Evolutionary conservation across 805 yeast genomes (phyloP).

Genomic region (Schizosaccharomyces octosporus): DNA sequence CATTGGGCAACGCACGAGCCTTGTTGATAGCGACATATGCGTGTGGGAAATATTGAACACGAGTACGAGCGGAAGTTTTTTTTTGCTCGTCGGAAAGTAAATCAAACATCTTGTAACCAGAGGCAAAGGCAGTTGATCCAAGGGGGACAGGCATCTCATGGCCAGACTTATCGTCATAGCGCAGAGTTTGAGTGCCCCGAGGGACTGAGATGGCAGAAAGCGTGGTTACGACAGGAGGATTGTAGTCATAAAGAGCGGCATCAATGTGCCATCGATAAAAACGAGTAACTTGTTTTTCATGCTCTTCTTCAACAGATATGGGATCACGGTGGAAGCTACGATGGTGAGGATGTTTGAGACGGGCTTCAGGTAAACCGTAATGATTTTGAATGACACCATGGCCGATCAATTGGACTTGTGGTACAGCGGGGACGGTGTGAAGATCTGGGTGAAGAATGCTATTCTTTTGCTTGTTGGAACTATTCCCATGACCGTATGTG

Average conservation of each 20-base stretch:
- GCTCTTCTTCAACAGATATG: slow-evolving; percentile 36
- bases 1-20: slow-evolving; percentile 64
- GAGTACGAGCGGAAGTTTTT: slow-evolving; percentile 48
- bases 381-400: slow-evolving; percentile 40
- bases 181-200: slow-evolving; percentile 21
- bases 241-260: slow-evolving; percentile 61
- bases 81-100: slow-evolving; percentile 43
- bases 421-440: slow-evolving; percentile 50
- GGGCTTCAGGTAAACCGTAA: slow-evolving; percentile 30
- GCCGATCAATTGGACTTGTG: slow-evolving; percentile 78
- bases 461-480: slow-evolving; percentile 30
- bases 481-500: slow-evolving; percentile 67
- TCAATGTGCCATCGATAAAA: slow-evolving; percentile 90
- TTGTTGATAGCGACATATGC: slow-evolving; percentile 68
- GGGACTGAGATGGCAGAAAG: slow-evolving; percentile 39
- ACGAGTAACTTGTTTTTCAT: slow-evolving; percentile 35
- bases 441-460: slow-evolving; percentile 65
- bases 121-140: slow-evolving; percentile 75
- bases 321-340: slow-evolving; percentile 50
- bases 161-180: slow-evolving; percentile 34
- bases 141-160: slow-evolving; percentile 44
- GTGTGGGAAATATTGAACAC: slow-evolving; percentile 74
- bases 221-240: slow-evolving; percentile 73
- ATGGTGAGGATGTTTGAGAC: slow-evolving; percentile 65
- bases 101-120: slow-evolving; percentile 61